phyloP scores from a whole-genome alignment of 1,139 yeast genomes.

The Insectozyma bohioensis region DNA sequence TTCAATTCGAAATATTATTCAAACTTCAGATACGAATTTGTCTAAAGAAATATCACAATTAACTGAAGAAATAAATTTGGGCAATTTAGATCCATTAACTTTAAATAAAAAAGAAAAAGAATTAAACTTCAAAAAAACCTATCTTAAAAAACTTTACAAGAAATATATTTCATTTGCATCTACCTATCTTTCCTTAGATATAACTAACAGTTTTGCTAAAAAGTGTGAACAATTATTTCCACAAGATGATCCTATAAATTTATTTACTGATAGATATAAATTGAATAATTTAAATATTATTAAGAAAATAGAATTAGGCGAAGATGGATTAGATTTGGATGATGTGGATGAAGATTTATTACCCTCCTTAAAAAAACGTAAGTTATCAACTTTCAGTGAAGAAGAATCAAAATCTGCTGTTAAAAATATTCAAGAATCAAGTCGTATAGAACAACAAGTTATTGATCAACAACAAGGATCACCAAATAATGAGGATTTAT shows the following conservation, averaged over 20 bases:
- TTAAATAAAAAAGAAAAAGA: slow-evolving; percentile 25
- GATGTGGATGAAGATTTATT: slow-evolving; percentile 19
- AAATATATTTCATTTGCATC: slow-evolving; percentile 32
- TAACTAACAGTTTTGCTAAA: slow-evolving; percentile 63
- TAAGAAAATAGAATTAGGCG: slow-evolving; percentile 43
- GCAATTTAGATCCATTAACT: slow-evolving; percentile 19
- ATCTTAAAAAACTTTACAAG: slow-evolving; percentile 23
- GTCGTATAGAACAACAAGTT: slow-evolving; percentile 14
- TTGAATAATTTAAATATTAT: slow-evolving; percentile 45
- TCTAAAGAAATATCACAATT: slow-evolving; percentile 33
- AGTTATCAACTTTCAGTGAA: slow-evolving; percentile 10
- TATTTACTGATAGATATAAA: slow-evolving; percentile 47
- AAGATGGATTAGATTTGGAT: slow-evolving; percentile 18
- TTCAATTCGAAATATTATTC: slow-evolving; percentile 81
- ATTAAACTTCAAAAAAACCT: slow-evolving; percentile 23
- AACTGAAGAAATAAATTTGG: slow-evolving; percentile 19
- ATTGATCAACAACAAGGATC: slow-evolving; percentile 11
- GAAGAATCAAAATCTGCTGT: slow-evolving; percentile 13
- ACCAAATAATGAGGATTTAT: slow-evolving; percentile 13
- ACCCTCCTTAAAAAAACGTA: slow-evolving; percentile 22
- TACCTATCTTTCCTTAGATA: slow-evolving; percentile 63
- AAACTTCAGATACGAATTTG: slow-evolving; percentile 45
- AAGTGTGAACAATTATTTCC: slow-evolving; percentile 70
- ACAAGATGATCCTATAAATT: slow-evolving; percentile 46
- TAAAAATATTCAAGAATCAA: slow-evolving; percentile 13